phyloP scores from a whole-genome alignment of 2,329 filamentous ascomycete genomes.

The Exophiala mesophila region DNA sequence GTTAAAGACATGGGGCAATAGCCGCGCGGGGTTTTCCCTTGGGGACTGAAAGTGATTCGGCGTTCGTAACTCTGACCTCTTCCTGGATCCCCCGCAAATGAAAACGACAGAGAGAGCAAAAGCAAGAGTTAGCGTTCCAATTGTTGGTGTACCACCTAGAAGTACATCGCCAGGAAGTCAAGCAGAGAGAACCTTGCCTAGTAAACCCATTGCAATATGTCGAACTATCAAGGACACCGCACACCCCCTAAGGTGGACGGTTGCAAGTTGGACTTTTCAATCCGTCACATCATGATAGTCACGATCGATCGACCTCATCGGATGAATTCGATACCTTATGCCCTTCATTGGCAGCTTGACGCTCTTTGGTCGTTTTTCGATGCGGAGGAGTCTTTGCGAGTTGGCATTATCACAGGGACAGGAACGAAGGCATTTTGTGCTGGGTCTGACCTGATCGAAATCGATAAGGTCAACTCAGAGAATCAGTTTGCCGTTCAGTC shows the following conservation, averaged over 20 bases:
- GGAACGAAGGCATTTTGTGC: conserved; percentile 42
- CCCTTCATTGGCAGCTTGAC: conserved; percentile 40
- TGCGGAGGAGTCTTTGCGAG: conserved; percentile 37
- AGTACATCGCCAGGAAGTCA: too few species aligned
- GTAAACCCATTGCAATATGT: too few species aligned
- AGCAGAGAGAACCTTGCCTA: too few species aligned
- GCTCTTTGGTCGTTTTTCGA: conserved; percentile 44
- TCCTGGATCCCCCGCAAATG: too few species aligned
- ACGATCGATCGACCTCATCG: conserved; percentile 41
- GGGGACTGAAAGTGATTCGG: too few species aligned
- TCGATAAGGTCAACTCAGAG: conserved; percentile 27
- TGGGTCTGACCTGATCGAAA: conserved; percentile 43
- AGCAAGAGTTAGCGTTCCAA: too few species aligned
- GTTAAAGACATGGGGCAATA: too few species aligned
- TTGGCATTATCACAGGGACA: conserved; percentile 41
- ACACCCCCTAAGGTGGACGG: not conserved
- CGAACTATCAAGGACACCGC: too few species aligned
- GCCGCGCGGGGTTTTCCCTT: too few species aligned
- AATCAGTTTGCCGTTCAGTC: conserved; percentile 19
- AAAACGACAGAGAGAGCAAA: too few species aligned
- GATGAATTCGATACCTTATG: conserved; percentile 43
- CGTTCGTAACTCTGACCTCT: too few species aligned
- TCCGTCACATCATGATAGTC: conserved; percentile 43
- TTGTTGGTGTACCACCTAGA: too few species aligned
- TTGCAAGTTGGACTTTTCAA: conserved; percentile 36